These are phyloP conservation scores for Backusella parvicylindrica DNA, from an alignment of 192 early-diverging fungal species.

Conservation along the genomic window DNA sequence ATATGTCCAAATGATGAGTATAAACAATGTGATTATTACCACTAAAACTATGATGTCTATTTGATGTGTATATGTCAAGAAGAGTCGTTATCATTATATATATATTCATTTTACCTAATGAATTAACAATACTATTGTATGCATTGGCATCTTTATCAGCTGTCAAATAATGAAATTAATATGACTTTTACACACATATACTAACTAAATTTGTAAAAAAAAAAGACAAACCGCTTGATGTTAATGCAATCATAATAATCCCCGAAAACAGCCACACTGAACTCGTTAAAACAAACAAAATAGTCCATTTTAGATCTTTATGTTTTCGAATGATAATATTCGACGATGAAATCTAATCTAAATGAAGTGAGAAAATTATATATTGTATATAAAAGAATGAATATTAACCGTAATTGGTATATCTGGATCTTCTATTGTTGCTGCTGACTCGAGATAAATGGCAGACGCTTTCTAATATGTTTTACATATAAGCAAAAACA, in stretches of 20 bases:
- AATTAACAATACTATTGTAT: neutral
- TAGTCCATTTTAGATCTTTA: neutral
- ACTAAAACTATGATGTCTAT: neutral
- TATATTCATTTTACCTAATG: neutral
- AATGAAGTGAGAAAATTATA: neutral
- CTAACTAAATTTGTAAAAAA: neutral
- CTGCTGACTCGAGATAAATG: neutral
- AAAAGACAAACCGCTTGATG: too few species aligned
- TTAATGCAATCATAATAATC: neutral
- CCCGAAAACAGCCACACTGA: neutral
- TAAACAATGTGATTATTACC: neutral
- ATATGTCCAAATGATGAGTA: neutral
- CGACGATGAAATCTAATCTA: neutral
- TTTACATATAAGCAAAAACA: neutral
- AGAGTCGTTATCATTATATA: neutral
- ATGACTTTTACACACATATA: neutral
- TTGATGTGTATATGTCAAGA: too few species aligned
- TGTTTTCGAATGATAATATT: neutral
- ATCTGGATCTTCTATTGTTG: neutral
- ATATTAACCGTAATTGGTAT: neutral
- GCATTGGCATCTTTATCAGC: neutral
- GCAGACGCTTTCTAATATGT: neutral
- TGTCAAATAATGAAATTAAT: neutral
- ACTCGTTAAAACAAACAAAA: neutral
- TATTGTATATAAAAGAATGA: too few species aligned